Percentiles rank a stretch among this genome's conserved stretches.
These are phyloP conservation scores for Monilinia polystroma DNA, from an alignment of 2,329 filamentous ascomycete species.

Conservation along the genomic window DNA sequence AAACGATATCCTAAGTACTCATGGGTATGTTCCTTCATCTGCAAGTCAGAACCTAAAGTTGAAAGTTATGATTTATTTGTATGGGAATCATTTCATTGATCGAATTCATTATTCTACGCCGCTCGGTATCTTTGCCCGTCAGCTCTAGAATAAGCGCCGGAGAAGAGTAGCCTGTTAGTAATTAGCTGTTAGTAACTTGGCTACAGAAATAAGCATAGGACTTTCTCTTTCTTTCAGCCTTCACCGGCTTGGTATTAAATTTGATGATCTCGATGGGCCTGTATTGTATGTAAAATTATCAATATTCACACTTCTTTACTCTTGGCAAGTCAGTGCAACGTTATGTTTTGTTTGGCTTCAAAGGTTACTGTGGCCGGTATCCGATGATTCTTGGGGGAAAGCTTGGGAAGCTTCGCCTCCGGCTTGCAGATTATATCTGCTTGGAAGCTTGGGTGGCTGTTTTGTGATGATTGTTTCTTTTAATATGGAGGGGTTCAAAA, in stretches of 20 bases:
- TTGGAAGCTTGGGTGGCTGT: not conserved
- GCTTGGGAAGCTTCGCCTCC: constrained; percentile 13
- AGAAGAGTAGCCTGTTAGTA: not conserved
- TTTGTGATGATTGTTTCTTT: not conserved
- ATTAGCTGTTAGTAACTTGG: too few species aligned
- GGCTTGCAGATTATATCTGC: constrained; percentile 10
- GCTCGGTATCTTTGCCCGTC: not conserved
- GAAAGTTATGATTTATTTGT: not conserved
- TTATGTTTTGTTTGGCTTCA: too few species aligned
- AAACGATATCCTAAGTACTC: not conserved
- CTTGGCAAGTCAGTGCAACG: too few species aligned
- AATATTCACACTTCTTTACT: too few species aligned
- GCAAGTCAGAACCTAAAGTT: not conserved
- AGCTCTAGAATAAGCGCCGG: constrained; percentile 1
- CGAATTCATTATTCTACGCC: not conserved
- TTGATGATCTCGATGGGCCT: too few species aligned
- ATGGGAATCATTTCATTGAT: not conserved
- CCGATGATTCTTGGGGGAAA: not conserved
- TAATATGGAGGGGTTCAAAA: not conserved
- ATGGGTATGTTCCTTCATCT: not conserved
- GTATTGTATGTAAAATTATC: too few species aligned
- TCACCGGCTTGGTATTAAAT: not conserved
- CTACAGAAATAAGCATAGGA: not conserved
- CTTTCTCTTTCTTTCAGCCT: not conserved
- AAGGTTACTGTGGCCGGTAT: too few species aligned